These are phyloP conservation scores for Fraxinus greggii DNA, from an alignment of 305 asterid species.

Conservation along the genomic window DNA sequence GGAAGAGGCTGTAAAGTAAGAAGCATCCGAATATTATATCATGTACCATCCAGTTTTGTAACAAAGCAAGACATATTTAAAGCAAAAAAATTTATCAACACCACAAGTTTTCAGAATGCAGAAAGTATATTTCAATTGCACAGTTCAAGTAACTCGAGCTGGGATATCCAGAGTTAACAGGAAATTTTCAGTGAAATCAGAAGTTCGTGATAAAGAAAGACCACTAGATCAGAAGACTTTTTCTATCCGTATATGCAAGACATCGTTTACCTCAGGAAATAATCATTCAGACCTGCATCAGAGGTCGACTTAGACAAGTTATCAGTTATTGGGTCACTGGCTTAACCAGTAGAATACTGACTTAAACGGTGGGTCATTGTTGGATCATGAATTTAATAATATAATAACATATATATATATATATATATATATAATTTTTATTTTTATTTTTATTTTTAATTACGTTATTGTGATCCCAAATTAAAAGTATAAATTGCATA, in stretches of 20 bases:
- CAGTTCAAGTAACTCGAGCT: constrained; percentile 1
- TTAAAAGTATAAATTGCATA: neutral
- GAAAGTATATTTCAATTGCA: constrained; percentile 14
- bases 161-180: neutral
- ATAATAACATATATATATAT: too few species aligned
- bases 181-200: neutral
- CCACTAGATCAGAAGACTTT: neutral
- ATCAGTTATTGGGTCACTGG: neutral
- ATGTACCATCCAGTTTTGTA: constrained; percentile 12
- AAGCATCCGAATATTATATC: constrained; percentile 14
- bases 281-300: neutral
- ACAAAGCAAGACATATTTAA: constrained; percentile 13
- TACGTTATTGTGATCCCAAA: neutral
- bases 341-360: neutral
- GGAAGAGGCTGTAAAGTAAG: constrained; percentile 75
- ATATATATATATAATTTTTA: too few species aligned
- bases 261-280: neutral
- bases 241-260: neutral
- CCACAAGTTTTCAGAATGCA: neutral
- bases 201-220: neutral
- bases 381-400: neutral
- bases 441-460: too few species aligned
- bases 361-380: neutral
- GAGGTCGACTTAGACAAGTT: neutral
- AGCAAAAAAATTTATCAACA: constrained; percentile 1